These are phyloP conservation scores for Hymenoscyphus salicellus DNA, from an alignment of 2,329 filamentous ascomycete species.

Conservation along the genomic window DNA sequence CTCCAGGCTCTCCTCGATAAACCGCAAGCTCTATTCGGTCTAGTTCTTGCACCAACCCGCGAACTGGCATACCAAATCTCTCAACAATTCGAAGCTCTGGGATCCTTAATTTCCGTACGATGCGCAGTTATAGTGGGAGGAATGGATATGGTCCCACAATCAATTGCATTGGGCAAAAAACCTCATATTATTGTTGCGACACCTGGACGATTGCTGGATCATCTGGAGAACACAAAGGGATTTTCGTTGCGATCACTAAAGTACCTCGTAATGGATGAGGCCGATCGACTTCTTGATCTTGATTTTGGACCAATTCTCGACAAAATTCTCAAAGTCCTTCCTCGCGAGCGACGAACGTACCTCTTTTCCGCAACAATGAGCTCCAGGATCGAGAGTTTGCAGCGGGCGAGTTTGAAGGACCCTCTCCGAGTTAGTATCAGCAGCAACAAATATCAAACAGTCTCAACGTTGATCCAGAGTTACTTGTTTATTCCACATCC, in stretches of 20 bases:
- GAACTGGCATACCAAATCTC: constrained; percentile 92
- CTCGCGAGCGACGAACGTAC: constrained; percentile 73
- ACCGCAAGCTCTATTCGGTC: constrained; percentile 79
- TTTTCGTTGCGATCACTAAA: constrained; percentile 80
- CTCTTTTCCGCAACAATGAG: constrained; percentile 95
- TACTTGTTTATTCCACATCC: constrained; percentile 84
- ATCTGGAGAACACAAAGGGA: constrained; percentile 94
- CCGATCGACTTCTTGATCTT: constrained; percentile 85
- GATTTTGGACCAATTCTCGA: constrained; percentile 92
- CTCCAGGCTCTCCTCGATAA: constrained; percentile 87
- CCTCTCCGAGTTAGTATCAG: constrained; percentile 81
- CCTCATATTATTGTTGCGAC: constrained; percentile 93
- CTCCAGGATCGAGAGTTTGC: constrained; percentile 87
- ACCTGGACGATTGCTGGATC: constrained; percentile 83
- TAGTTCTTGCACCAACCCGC: constrained; percentile 87
- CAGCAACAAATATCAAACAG: constrained; percentile 83
- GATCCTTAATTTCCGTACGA: constrained; percentile 81
- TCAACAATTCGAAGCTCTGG: constrained; percentile 81
- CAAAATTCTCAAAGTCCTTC: constrained; percentile 87
- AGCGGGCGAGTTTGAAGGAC: constrained; percentile 82
- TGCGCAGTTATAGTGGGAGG: constrained; percentile 86
- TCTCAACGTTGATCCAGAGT: constrained; percentile 80
- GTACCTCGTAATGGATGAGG: constrained; percentile 93
- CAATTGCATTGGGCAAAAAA: constrained; percentile 90
- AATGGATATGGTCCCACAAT: constrained; percentile 90